These are phyloP conservation scores for Brassica incana DNA, from an alignment of 345 rosid genomes.

Conservation along the genomic window DNA sequence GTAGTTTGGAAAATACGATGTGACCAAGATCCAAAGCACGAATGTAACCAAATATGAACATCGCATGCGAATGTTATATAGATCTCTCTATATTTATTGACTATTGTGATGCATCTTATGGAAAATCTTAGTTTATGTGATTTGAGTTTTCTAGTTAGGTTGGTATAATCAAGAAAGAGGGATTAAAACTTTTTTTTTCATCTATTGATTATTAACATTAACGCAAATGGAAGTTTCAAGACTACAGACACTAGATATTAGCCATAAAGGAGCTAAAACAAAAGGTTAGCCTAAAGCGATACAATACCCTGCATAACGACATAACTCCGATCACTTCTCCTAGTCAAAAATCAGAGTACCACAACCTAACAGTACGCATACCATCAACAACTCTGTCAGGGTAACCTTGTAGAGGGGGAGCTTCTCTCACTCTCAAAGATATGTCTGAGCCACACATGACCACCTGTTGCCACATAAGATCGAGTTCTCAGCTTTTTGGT, in stretches of 20 bases:
- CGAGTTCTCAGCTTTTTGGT: neutral
- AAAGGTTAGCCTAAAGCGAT: too few relatives aligned
- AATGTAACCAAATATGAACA: conserved; percentile 8
- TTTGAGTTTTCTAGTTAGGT: neutral
- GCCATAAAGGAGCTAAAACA: too few relatives aligned
- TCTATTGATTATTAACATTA: too few relatives aligned
- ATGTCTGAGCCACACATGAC: neutral
- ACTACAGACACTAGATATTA: too few relatives aligned
- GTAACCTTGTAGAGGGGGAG: neutral
- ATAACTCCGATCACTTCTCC: too few relatives aligned
- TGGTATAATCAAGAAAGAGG: neutral
- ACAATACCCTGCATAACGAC: too few relatives aligned
- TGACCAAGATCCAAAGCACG: neutral
- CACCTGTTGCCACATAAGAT: neutral
- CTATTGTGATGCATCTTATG: neutral
- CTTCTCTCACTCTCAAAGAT: neutral
- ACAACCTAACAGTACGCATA: too few relatives aligned
- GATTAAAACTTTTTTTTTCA: neutral
- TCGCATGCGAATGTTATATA: conserved; percentile 11
- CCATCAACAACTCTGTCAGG: too few relatives aligned
- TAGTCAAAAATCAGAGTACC: too few relatives aligned
- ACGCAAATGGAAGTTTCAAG: too few relatives aligned
- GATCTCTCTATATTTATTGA: neutral
- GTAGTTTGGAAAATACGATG: conserved; percentile 33
- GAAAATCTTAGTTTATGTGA: neutral